These are phyloP conservation scores for Colletotrichum falcatum DNA, from an alignment of 2,329 filamentous ascomycete genomes.

Conservation along the genomic window DNA sequence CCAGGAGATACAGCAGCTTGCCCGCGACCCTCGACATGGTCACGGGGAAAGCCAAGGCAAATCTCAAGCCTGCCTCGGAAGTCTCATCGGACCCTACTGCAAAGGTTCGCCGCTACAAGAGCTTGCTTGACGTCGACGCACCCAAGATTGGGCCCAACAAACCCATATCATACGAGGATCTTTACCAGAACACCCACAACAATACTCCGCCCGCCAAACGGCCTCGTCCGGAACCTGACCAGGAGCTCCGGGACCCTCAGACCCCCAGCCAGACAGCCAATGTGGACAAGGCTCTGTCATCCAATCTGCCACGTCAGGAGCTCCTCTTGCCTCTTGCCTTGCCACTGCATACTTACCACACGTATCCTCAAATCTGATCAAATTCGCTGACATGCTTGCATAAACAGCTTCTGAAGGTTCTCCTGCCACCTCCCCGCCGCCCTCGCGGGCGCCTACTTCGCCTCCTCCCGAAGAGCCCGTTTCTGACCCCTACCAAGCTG, in stretches of 20 bases:
- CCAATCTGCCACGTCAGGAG: constrained; percentile 12
- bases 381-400: constrained; percentile 51
- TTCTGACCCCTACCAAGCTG: constrained; percentile 53
- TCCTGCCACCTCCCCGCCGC: constrained; percentile 53
- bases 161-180: constrained; percentile 61
- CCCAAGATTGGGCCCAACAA: constrained; percentile 58
- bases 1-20: constrained; percentile 51
- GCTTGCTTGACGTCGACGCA: constrained; percentile 66
- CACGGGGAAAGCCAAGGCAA: constrained; percentile 38
- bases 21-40: constrained; percentile 25
- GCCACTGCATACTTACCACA: constrained; percentile 26
- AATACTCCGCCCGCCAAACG: neutral
- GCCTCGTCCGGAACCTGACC: constrained; percentile 11
- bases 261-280: neutral
- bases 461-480: constrained; percentile 51
- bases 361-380: constrained; percentile 37
- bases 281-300: neutral
- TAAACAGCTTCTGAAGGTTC: constrained; percentile 60
- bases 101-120: constrained; percentile 56
- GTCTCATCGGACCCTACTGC: constrained; percentile 32
- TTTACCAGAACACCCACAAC: constrained; percentile 50
- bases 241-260: constrained; percentile 17
- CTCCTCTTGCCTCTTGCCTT: constrained; percentile 34
- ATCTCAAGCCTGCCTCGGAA: constrained; percentile 18
- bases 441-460: constrained; percentile 55